A percentile compares a stretch with the other conserved stretches of the same genome.
These are phyloP conservation scores for Suhomyces faveliae DNA, from an alignment of 805 yeast species.

Conservation along the genomic window DNA sequence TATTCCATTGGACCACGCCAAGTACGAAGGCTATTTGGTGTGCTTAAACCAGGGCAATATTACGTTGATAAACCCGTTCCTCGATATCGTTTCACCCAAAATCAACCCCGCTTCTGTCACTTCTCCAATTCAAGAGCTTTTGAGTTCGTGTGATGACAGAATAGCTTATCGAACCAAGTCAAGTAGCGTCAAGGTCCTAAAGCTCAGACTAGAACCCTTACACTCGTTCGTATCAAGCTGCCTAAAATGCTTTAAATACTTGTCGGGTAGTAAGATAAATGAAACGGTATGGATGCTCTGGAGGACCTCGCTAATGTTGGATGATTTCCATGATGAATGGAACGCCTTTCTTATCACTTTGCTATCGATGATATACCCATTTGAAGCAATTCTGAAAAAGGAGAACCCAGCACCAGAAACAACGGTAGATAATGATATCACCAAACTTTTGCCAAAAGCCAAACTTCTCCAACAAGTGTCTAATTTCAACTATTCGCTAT, in stretches of 20 bases:
- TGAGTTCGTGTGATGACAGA: constrained; percentile 28
- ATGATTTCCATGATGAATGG: constrained; percentile 54
- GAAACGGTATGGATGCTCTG: constrained; percentile 63
- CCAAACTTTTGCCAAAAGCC: constrained; percentile 32
- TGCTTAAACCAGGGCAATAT: constrained; percentile 39
- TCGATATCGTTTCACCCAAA: constrained; percentile 44
- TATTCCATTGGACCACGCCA: constrained; percentile 30
- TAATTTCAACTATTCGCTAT: constrained; percentile 39
- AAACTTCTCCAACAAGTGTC: constrained; percentile 24
- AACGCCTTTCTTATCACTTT: constrained; percentile 53
- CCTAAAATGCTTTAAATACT: constrained; percentile 48
- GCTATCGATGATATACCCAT: constrained; percentile 50
- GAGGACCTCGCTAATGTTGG: constrained; percentile 52
- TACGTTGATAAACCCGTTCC: constrained; percentile 54
- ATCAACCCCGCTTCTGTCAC: constrained; percentile 7
- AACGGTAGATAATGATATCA: constrained; percentile 24
- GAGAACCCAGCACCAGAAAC: neutral
- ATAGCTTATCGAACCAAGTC: constrained; percentile 24
- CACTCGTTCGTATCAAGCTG: constrained; percentile 43
- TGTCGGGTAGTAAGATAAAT: constrained; percentile 57
- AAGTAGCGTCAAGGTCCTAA: constrained; percentile 24
- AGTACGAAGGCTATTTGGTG: constrained; percentile 46
- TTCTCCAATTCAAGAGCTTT: constrained; percentile 21
- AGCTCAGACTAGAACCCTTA: constrained; percentile 45
- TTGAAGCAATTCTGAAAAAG: constrained; percentile 19